Evolutionary conservation across 2,329 filamentous ascomycete genomes (phyloP), one percentile per base, ranked within the genome.

Genomic region (Colletotrichum plurivorum): DNA sequence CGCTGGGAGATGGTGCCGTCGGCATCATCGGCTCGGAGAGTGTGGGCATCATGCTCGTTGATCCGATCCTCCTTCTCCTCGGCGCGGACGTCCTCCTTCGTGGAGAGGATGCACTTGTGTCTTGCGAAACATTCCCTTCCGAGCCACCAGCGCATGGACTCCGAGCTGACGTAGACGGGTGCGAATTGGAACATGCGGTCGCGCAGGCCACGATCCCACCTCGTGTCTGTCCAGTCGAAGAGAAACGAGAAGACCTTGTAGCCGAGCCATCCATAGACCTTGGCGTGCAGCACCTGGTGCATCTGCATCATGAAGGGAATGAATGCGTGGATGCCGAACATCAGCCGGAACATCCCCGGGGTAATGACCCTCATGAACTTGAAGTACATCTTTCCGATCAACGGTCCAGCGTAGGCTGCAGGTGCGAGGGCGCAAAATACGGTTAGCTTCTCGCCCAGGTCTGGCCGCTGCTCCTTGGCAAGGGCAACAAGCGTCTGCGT

Each of bases 141-240:
- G 0, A 98, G 86, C 95, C 95, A 98, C 95, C 95, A 98, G 6
- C 94, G 87, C 94, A 98, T 97, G 67, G 90, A 92, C 81, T 98
- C 94, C 1, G 94, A 89, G 73, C 91, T 94, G 58, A 98, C 94
- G 75, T 97, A 97, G 0, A 97, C 94, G 1, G 95, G 95, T 0
- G 94, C 90, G 73, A 97, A 98, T 75, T 96, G 94, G 78, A 98
- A 98, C 87, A 97, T 92, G 49, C 95, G 90, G 76, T 94, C 83
- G 67, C 93, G 86, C 15, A 97, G 82, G 7, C 87, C 93, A 9
- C 90, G 88, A 71, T 98, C 95, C 95, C 95, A 98, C 8, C 94
- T 88, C 10, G 79, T 83, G 76, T 98, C 95, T 0, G 89, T 90
- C 95, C 95, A 98, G 76, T 92, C 87, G 78, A 98, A 98, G 1